Evolutionary conservation across 1,284 basidiomycete genomes (phyloP), one percentile per base, ranked within the genome.

Genomic region (Tilletia setariae): DNA sequence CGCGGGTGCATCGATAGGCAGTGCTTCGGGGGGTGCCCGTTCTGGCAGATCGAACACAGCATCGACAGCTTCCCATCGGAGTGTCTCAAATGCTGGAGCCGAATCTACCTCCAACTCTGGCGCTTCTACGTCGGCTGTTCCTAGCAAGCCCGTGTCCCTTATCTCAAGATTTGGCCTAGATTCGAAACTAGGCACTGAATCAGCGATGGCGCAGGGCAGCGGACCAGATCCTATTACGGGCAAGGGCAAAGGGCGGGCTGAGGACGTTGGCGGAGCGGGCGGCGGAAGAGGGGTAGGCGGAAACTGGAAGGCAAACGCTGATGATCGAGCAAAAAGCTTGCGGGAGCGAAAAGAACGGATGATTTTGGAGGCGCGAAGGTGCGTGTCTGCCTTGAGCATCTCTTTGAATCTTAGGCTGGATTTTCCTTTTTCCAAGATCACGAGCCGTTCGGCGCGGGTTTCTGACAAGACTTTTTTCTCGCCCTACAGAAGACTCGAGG

Each of bases 331-430:
- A 6, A 72, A 67, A 70, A 62, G 68, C 47, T 69, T 76, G 43
- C 69, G 70, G 64, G 73, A 74, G 64, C 62, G 75, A 15, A 76
- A 77, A 70, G 72, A 72, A 67, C 65, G 71, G 63, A 77, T 74
- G 74, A 72, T 74, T 32, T 51, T 66, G 16, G 66, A 64, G 23
- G 69, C 61, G 13, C 56, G 56, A 30, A 61, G 56, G 56, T 61
- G 28, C 28, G 56, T 66, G 16, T 40, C 8, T 15, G 9, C 56
- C 53, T 44, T 44, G 43, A 19, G 11, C 43, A 9, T 9, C 43
- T 44, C 43, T 44, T 19, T 44, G n/a, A n/a, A n/a, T n/a, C n/a
- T n/a, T n/a, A n/a, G n/a, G n/a, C n/a, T n/a, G n/a, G n/a, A n/a
- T n/a, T n/a, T n/a, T n/a, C n/a, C n/a, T n/a, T n/a, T n/a, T n/a